Base-by-base conservation (phyloP, 257 asterid species). In the Coffea canephora region DNA sequence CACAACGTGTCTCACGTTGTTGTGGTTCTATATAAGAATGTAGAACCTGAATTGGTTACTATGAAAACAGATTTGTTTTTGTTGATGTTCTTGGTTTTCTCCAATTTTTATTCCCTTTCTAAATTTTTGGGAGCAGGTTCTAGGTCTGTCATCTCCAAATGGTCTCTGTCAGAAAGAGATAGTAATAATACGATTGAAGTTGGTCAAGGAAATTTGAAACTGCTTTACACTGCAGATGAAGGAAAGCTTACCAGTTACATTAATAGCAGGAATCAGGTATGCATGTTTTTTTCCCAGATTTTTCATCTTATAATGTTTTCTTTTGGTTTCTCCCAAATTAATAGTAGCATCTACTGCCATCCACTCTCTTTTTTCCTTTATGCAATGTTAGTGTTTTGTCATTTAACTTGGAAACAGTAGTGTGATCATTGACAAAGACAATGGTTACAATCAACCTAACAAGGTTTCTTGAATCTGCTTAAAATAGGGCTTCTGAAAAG, bases 161-260 rank as follows among this genome's bases (percentile, higher is more conserved):
- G 45, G 70, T 39, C 75, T 80, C 76, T 36, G n/a, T 68, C 80
- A 45, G 73, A 69, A 68, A 69, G 73, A 57, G 69, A 61, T 81
- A 74, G 36, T 64, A 52, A 75, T 27, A 57, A 52, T 25, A 57
- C 72, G 57, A 45, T 81, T 68, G 96, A 88, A 89, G 89, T 89
- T 85, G 96, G 96, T 69, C 92, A 85, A 85, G 97, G 97, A 82
- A 92, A 91, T 85, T 78, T 92, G 66, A 89, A 85, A 89, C 86
- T 92, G 74, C 83, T 87, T 78, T 92, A 86, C 89, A 78, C 87
- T 71, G 84, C 72, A 18, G 85, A 85, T 74, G 90, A 87, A 78
- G 91, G 94, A 83, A 87, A 85, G 84, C 92, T 89, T 84, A 69
- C 82, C 31, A 85, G 73, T 66, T 92, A 88, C 79, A 80, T 81